Conservation (phyloP, 2,329 filamentous ascomycete species). For the Claviceps digitariae region DNA sequence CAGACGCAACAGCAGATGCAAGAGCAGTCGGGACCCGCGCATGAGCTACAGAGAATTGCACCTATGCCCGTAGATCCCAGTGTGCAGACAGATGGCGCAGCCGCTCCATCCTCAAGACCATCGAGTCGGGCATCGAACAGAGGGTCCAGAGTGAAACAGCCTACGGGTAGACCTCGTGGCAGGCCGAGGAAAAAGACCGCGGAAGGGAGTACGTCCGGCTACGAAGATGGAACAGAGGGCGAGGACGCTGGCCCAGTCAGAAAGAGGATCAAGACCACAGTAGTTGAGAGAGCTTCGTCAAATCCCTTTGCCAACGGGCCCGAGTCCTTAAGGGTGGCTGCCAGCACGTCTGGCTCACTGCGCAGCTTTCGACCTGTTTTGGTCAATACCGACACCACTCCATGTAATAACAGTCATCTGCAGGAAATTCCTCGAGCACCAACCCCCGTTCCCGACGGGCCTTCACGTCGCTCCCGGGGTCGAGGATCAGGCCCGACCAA, state of each 20-base stretch:
- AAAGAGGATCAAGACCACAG: constrained; percentile 69
- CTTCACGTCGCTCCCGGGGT: constrained; percentile 12
- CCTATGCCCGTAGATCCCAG: constrained; percentile 18
- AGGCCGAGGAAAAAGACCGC: constrained; percentile 40
- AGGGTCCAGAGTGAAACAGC: constrained; percentile 22
- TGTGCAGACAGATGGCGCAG: constrained; percentile 9
- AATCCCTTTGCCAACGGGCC: constrained; percentile 58
- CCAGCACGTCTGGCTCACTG: constrained; percentile 78
- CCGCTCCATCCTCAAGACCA: constrained; percentile 35
- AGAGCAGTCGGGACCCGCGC: constrained; percentile 3
- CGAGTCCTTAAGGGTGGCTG: constrained; percentile 77
- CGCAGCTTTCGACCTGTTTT: constrained; percentile 68
- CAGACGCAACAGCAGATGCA: neutral
- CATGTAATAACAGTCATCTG: constrained; percentile 32
- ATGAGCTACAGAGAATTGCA: constrained; percentile 22
- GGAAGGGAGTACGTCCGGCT: constrained; percentile 58
- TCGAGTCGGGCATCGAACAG: constrained; percentile 45
- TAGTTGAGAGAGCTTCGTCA: constrained; percentile 52
- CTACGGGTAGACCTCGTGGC: constrained; percentile 42
- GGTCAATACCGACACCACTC: constrained; percentile 29
- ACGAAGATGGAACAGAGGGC: constrained; percentile 53
- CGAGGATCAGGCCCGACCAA: constrained; percentile 19
- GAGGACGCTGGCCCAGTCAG: constrained; percentile 36
- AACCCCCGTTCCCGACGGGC: constrained; percentile 53
- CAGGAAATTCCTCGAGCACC: constrained; percentile 65